A percentile compares a stretch with the other conserved stretches of the same genome.
Evolutionary conservation across 176 grass and related monocot genomes (phyloP).

Genomic region (Oryza officinalis): DNA sequence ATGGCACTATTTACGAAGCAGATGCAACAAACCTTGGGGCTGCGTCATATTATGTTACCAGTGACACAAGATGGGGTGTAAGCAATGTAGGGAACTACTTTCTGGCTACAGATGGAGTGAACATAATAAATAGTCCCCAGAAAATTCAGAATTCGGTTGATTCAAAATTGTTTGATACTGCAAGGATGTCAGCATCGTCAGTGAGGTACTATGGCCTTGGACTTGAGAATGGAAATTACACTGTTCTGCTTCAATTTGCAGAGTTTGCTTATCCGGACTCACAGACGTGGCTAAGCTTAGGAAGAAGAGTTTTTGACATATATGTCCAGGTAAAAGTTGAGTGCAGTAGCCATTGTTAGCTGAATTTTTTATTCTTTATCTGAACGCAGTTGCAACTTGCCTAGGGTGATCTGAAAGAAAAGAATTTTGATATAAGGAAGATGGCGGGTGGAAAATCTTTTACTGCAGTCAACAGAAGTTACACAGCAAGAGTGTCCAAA

Average conservation of each 20-base stretch:
- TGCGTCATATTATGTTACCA: constrained; percentile 68
- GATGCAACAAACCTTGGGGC: constrained; percentile 52
- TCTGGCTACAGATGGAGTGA: constrained; percentile 36
- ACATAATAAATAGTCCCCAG: constrained; percentile 36
- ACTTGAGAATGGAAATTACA: constrained; percentile 96
- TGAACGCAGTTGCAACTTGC: constrained; percentile 27
- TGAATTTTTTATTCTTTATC: not conserved
- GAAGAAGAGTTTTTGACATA: constrained; percentile 86
- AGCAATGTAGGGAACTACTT: constrained; percentile 74
- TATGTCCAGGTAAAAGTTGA: constrained; percentile 66
- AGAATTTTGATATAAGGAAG: constrained; percentile 86
- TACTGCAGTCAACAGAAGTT: constrained; percentile 50
- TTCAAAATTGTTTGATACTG: constrained; percentile 64
- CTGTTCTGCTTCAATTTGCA: constrained; percentile 71
- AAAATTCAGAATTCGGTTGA: constrained; percentile 63
- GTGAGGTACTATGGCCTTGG: constrained; percentile 89
- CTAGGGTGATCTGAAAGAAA: constrained; percentile 69
- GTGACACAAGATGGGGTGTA: constrained; percentile 61
- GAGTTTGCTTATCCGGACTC: constrained; percentile 49
- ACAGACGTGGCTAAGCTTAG: constrained; percentile 54
- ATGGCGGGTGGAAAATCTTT: constrained; percentile 61
- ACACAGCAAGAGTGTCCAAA: constrained; percentile 50
- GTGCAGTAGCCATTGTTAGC: not conserved
- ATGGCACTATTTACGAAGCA: constrained; percentile 52
- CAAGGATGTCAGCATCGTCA: constrained; percentile 84